Percentiles rank a stretch among this genome's conserved stretches.
Evolutionary conservation across 805 yeast genomes (phyloP).

Genomic region (Sungouiozyma intestinalis): DNA sequence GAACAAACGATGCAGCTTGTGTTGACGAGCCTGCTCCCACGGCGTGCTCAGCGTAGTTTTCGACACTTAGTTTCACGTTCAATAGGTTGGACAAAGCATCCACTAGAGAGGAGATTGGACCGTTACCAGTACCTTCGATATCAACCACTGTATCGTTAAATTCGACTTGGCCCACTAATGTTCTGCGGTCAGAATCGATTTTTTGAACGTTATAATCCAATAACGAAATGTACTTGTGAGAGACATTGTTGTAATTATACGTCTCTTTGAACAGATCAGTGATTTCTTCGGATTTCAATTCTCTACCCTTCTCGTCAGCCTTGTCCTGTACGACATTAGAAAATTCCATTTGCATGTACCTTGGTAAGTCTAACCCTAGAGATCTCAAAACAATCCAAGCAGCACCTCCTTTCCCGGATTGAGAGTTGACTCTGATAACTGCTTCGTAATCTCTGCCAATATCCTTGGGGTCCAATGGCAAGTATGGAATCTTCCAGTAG

Average conservation of each 20-base stretch:
- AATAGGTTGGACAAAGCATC: conserved; percentile 46
- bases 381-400: conserved; percentile 75
- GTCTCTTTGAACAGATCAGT: conserved; percentile 53
- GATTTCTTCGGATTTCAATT: conserved; percentile 54
- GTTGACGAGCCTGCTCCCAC: conserved; percentile 62
- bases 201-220: conserved; percentile 39
- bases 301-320: conserved; percentile 66
- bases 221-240: conserved; percentile 28
- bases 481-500: conserved; percentile 66
- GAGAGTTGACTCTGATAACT: conserved; percentile 81
- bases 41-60: conserved; percentile 70
- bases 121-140: conserved; percentile 62
- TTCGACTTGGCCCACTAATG: conserved; percentile 37
- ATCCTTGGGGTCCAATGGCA: conserved; percentile 77
- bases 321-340: conserved; percentile 57
- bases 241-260: conserved; percentile 38
- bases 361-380: conserved; percentile 71
- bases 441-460: conserved; percentile 87
- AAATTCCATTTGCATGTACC: conserved; percentile 69
- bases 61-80: conserved; percentile 45
- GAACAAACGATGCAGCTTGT: conserved; percentile 66
- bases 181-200: conserved; percentile 18
- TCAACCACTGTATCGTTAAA: conserved; percentile 33
- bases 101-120: conserved; percentile 69
- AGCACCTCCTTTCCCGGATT: conserved; percentile 83